Percentiles rank a stretch among this genome's conserved stretches.
phyloP scores from a whole-genome alignment of 108 stramenopile species.

The Cyclotella baltica region DNA sequence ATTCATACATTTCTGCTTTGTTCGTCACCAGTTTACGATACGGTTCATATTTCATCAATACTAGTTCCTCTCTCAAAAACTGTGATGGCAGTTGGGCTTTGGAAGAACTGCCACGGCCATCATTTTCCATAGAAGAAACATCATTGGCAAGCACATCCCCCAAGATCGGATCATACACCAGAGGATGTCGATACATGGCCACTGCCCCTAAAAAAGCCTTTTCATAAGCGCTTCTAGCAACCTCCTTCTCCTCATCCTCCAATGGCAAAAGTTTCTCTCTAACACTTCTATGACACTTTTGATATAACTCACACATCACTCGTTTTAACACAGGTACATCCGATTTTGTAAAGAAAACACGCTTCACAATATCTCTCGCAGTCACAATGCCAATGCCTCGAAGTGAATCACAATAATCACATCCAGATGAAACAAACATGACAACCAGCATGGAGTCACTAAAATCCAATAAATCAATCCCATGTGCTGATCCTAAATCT shows the following conservation, averaged over 20 bases:
- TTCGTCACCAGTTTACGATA: conserved; percentile 65
- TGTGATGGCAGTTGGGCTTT: background rate
- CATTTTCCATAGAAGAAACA: conserved; percentile 10
- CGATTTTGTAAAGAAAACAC: conserved; percentile 29
- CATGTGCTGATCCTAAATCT: conserved; percentile 53
- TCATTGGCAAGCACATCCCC: conserved; percentile 56
- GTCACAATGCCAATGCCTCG: conserved; percentile 89
- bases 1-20: conserved; percentile 41
- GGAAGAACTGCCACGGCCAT: conserved; percentile 19
- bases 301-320: conserved; percentile 43
- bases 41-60: conserved; percentile 64
- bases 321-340: conserved; percentile 36
- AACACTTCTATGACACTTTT: conserved; percentile 40
- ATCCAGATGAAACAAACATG: conserved; percentile 94
- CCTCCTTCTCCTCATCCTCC: conserved; percentile 38
- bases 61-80: conserved; percentile 43
- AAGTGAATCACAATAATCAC: conserved; percentile 91
- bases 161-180: conserved; percentile 78
- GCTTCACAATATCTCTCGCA: conserved; percentile 75
- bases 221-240: conserved; percentile 76
- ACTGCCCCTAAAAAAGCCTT: conserved; percentile 78
- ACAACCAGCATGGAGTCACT: conserved; percentile 87
- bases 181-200: conserved; percentile 91
- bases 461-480: conserved; percentile 66
- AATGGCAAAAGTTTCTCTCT: conserved; percentile 34